Evolutionary conservation across 2,329 filamentous ascomycete species (phyloP).

Genomic region (Emmonsiellopsis sp.): DNA sequence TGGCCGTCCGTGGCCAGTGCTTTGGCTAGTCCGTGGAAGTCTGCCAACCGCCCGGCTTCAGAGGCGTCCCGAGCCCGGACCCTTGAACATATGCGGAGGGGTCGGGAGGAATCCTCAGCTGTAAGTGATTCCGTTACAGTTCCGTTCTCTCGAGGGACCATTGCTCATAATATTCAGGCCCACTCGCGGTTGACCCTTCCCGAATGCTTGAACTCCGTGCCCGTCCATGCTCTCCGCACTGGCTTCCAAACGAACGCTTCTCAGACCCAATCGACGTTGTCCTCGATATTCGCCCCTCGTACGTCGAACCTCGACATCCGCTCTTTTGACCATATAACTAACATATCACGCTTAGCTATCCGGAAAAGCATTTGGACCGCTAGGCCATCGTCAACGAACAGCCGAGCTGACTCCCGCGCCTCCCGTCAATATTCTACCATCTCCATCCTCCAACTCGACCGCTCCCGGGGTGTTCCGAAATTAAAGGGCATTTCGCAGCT

Average conservation of each 20-base stretch:
- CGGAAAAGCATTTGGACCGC: not conserved
- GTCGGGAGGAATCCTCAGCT: slow-evolving; percentile 10
- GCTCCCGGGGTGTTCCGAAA: slow-evolving; percentile 17
- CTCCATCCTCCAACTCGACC: slow-evolving; percentile 19
- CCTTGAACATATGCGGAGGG: not conserved
- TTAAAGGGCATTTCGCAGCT: slow-evolving; percentile 18
- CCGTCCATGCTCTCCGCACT: slow-evolving; percentile 18
- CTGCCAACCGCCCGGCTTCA: slow-evolving; percentile 17
- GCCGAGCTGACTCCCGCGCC: slow-evolving; percentile 1
- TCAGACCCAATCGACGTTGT: not conserved
- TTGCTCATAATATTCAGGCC: not conserved
- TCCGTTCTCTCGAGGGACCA: not conserved
- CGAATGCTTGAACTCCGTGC: slow-evolving; percentile 19
- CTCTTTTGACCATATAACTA: not conserved
- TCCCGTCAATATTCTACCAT: slow-evolving; percentile 27
- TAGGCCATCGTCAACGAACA: not conserved
- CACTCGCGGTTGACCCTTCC: slow-evolving; percentile 14
- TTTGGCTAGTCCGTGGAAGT: slow-evolving; percentile 29
- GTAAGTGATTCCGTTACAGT: slow-evolving; percentile 12
- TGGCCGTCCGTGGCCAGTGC: slow-evolving; percentile 36
- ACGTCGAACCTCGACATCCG: not conserved
- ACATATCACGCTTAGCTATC: not conserved
- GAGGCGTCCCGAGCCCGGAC: slow-evolving; percentile 4
- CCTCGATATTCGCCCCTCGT: not conserved
- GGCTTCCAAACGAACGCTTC: not conserved